Evolutionary conservation across 2,329 filamentous ascomycete genomes (phyloP).

Genomic region (Berkeleyomyces rouxiae): DNA sequence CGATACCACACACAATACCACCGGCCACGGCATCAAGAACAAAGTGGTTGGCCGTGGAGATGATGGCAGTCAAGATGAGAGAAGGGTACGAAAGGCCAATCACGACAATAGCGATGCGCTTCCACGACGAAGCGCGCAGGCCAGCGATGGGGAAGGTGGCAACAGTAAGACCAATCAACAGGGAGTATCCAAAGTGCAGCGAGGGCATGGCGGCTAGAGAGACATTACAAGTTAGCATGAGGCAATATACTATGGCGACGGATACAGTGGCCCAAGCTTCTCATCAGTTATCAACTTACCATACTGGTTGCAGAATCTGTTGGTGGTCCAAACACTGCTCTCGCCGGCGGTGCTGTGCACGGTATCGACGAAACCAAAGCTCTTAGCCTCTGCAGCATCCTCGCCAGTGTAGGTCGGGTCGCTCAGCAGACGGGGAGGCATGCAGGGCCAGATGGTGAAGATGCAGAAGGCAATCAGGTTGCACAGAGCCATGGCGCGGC

Average conservation of each 20-base stretch:
- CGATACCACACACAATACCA: slow-evolving; percentile 44
- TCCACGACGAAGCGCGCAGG: slow-evolving; percentile 33
- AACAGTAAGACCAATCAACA: slow-evolving; percentile 55
- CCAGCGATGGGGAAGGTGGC: slow-evolving; percentile 45
- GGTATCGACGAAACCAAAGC: slow-evolving; percentile 44
- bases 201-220: slow-evolving; percentile 54
- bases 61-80: slow-evolving; percentile 48
- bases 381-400: slow-evolving; percentile 40
- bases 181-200: slow-evolving; percentile 58
- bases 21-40: slow-evolving; percentile 56
- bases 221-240: background rate
- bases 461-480: slow-evolving; percentile 44
- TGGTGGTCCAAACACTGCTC: slow-evolving; percentile 54
- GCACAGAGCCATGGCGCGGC: slow-evolving; percentile 44
- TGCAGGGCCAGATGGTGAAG: slow-evolving; percentile 48
- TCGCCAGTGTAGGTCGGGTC: slow-evolving; percentile 37
- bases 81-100: slow-evolving; percentile 47
- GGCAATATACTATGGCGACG: background rate
- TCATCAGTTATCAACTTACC: slow-evolving; percentile 26
- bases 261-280: background rate
- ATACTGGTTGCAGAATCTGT: slow-evolving; percentile 61
- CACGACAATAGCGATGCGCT: slow-evolving; percentile 27
- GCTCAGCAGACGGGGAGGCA: slow-evolving; percentile 44
- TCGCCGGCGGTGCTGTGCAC: slow-evolving; percentile 34
- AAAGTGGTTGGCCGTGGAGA: slow-evolving; percentile 59